phyloP scores from a whole-genome alignment of 768 basidiomycete genomes.

The Terana coerulea region DNA sequence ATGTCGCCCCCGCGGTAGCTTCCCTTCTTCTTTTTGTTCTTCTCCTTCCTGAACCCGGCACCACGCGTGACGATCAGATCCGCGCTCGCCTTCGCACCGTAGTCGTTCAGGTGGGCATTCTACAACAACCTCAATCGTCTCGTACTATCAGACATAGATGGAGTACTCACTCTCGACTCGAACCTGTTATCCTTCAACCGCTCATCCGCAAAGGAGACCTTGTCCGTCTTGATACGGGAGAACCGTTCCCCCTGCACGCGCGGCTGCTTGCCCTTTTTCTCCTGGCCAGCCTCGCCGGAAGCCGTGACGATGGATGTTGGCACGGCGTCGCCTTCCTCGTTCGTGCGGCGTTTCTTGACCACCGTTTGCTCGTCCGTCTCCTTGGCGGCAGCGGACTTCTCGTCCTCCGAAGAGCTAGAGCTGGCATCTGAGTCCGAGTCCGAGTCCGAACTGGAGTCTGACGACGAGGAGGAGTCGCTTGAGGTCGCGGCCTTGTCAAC shows the following conservation, averaged over 20 bases:
- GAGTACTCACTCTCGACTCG: conserved; percentile 56
- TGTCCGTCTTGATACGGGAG: conserved; percentile 69
- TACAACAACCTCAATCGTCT: background rate
- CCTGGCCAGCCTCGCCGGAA: conserved; percentile 10
- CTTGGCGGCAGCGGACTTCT: conserved; percentile 6
- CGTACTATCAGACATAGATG: conserved; percentile 6
- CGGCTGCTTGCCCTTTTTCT: conserved; percentile 25
- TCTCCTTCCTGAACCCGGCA: conserved; percentile 95
- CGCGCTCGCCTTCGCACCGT: conserved; percentile 78
- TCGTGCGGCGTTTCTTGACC: conserved; percentile 59
- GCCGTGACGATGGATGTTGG: conserved; percentile 37
- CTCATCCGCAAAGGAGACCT: conserved; percentile 44
- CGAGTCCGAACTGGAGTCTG: conserved; percentile 17
- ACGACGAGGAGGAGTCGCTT: background rate
- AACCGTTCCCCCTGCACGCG: conserved; percentile 63
- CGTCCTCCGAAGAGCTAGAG: conserved; percentile 19
- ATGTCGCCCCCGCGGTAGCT: conserved; percentile 95
- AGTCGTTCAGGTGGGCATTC: conserved; percentile 53
- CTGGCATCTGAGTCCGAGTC: conserved; percentile 25
- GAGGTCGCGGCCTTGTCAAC: conserved; percentile 3
- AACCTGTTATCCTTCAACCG: conserved; percentile 73
- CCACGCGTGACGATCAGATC: conserved; percentile 94
- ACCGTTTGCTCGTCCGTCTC: conserved; percentile 24
- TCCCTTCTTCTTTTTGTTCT: conserved; percentile 98
- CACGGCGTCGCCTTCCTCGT: conserved; percentile 47